Percentiles rank a stretch among this genome's conserved stretches.
phyloP scores from a whole-genome alignment of 345 rosid genomes.

The Euphorbia pulcherrima region DNA sequence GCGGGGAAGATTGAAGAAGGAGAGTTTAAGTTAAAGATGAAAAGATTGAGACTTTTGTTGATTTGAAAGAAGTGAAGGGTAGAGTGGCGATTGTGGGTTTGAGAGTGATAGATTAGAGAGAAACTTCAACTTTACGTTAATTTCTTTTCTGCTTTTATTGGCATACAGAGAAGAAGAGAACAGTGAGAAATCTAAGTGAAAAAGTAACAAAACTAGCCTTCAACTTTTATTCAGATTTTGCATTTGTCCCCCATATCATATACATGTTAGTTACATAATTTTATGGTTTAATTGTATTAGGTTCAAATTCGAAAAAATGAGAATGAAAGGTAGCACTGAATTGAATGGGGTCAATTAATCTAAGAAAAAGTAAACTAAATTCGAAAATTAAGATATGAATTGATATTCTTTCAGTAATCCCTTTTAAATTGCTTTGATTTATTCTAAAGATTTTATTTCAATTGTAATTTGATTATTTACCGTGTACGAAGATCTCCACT shows the following conservation, averaged over 20 bases:
- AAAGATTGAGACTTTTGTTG: slow-evolving; percentile 4
- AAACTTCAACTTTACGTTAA: slow-evolving; percentile 78
- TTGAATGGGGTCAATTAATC: too few species aligned
- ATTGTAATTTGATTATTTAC: background rate
- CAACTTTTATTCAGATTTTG: too few species aligned
- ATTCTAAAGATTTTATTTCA: background rate
- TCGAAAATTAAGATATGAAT: too few species aligned
- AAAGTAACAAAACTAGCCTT: too few species aligned
- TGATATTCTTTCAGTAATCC: too few species aligned
- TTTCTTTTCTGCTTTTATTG: slow-evolving; percentile 5
- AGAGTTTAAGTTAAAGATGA: slow-evolving; percentile 17
- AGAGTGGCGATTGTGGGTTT: slow-evolving; percentile 21
- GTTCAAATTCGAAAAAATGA: too few species aligned
- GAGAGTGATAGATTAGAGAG: too few species aligned
- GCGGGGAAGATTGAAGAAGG: background rate
- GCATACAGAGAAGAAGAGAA: background rate
- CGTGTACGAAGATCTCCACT: background rate
- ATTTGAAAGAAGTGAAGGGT: slow-evolving; percentile 29
- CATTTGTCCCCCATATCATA: too few species aligned
- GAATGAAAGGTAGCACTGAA: too few species aligned
- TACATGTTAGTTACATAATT: too few species aligned
- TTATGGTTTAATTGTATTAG: too few species aligned
- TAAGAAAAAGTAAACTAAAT: too few species aligned
- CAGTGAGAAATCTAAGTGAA: background rate
- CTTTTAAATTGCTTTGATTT: background rate